A percentile compares a stretch with the other conserved stretches of the same genome.
Conservation (phyloP, 768 basidiomycete species). For the Pulveroboletus sp. region DNA sequence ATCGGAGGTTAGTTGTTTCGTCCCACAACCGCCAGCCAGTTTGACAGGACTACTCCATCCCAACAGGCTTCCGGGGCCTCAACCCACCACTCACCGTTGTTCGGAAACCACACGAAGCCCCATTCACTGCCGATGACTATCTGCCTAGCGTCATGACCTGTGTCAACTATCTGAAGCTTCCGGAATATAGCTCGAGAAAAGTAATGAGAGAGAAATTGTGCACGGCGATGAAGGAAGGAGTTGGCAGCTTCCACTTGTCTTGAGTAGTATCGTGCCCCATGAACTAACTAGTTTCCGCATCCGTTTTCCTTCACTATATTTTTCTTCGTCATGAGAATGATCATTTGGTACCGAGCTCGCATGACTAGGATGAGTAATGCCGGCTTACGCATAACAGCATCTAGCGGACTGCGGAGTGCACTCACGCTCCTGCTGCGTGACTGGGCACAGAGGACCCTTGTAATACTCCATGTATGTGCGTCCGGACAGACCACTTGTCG, state of each 20-base stretch:
- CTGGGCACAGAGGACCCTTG: background rate
- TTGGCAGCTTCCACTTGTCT: conserved; percentile 96
- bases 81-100: conserved; percentile 95
- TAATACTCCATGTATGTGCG: conserved; percentile 34
- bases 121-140: conserved; percentile 88
- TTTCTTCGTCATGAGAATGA: conserved; percentile 8
- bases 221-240: conserved; percentile 87
- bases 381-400: background rate
- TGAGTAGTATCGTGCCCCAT: conserved; percentile 34
- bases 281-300: conserved; percentile 23
- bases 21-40: background rate
- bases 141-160: conserved; percentile 99
- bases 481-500: conserved; percentile 73
- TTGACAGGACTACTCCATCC: background rate
- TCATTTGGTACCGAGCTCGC: background rate
- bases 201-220: conserved; percentile 81
- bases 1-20: conserved; percentile 70
- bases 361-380: conserved; percentile 3
- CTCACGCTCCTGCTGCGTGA: too few relatives aligned
- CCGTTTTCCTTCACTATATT: conserved; percentile 3
- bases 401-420: conserved; percentile 13
- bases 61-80: conserved; percentile 84
- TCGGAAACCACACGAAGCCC: conserved; percentile 91
- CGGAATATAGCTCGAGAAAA: conserved; percentile 86
- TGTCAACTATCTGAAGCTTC: conserved; percentile 93